These are phyloP conservation scores for Euphorbia peplus DNA, from an alignment of 345 rosid genomes.

Conservation along the genomic window DNA sequence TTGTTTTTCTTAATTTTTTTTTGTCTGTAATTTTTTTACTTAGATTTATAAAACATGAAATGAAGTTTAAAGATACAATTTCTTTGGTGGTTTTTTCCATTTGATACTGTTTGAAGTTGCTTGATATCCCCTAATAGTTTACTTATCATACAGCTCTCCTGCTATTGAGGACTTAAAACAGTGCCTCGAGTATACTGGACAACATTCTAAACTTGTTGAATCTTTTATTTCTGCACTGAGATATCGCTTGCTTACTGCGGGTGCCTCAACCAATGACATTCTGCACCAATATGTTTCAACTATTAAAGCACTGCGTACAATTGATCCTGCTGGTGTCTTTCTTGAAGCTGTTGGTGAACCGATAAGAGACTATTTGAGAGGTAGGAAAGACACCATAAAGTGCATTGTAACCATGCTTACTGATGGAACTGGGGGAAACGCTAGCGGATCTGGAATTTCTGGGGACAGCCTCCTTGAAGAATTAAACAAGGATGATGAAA, in stretches of 20 bases:
- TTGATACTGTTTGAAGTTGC: slow-evolving; percentile 6
- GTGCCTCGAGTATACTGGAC: slow-evolving; percentile 94
- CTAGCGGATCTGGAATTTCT: slow-evolving; percentile 72
- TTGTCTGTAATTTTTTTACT: no score
- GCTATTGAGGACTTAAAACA: slow-evolving; percentile 94
- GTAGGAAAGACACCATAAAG: slow-evolving; percentile 91
- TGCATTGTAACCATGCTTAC: slow-evolving; percentile 99
- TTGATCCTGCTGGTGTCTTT: slow-evolving; percentile 89
- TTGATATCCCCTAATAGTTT: slow-evolving; percentile 15
- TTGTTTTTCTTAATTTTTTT: not conserved
- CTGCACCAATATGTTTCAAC: slow-evolving; percentile 96
- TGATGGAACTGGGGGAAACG: slow-evolving; percentile 81
- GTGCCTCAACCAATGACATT: slow-evolving; percentile 99
- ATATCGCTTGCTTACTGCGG: slow-evolving; percentile 92
- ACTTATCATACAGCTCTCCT: slow-evolving; percentile 57
- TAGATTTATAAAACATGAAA: not conserved
- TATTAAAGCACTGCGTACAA: slow-evolving; percentile 87
- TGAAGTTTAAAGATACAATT: not conserved
- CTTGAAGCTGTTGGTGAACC: slow-evolving; percentile 98
- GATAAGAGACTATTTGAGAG: slow-evolving; percentile 84
- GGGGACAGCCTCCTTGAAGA: slow-evolving; percentile 99
- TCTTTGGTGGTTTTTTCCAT: not conserved
- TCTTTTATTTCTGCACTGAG: slow-evolving; percentile 85
- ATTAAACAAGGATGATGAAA: slow-evolving; percentile 87
- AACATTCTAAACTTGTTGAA: slow-evolving; percentile 88